Percentiles rank a stretch among this genome's conserved stretches.
phyloP scores from a whole-genome alignment of 129 eudicot species.

The Flaveria ramosissima region DNA sequence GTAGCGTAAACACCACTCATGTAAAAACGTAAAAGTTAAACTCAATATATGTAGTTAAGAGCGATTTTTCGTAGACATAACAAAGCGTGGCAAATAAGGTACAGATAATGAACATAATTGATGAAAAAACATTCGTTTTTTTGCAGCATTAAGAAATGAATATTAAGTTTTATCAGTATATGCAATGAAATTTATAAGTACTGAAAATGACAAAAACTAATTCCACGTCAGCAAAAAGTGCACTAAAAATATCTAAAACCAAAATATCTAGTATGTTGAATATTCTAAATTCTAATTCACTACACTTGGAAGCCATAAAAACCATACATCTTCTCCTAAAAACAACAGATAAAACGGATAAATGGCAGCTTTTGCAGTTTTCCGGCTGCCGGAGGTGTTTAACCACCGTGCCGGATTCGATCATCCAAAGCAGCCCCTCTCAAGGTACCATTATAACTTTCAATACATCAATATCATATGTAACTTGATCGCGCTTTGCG shows the following conservation, averaged over 20 bases:
- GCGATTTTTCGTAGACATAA: too few relatives aligned
- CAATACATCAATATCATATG: neutral
- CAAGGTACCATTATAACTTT: conserved; percentile 29
- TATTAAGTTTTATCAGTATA: too few relatives aligned
- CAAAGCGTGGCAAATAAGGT: too few relatives aligned
- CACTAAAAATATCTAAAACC: conserved; percentile 27
- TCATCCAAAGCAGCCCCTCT: conserved; percentile 33
- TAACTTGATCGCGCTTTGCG: neutral
- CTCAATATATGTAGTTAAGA: too few relatives aligned
- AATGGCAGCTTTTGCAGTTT: conserved; percentile 43
- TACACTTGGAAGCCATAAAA: neutral
- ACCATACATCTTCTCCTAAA: conserved; percentile 4
- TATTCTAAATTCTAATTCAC: conserved; percentile 12
- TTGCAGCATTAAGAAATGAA: too few relatives aligned
- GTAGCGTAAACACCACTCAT: too few relatives aligned
- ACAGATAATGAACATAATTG: too few relatives aligned
- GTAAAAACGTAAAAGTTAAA: too few relatives aligned
- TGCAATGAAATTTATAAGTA: neutral
- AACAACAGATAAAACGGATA: conserved; percentile 4
- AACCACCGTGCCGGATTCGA: conserved; percentile 18
- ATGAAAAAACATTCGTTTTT: too few relatives aligned
- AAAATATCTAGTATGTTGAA: conserved; percentile 34
- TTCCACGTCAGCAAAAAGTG: conserved; percentile 33
- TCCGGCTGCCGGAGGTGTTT: conserved; percentile 34
- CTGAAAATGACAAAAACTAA: conserved; percentile 8